Evolutionary conservation across 1,284 basidiomycete species (phyloP).

Genomic region (Austroboletus rostrupii): DNA sequence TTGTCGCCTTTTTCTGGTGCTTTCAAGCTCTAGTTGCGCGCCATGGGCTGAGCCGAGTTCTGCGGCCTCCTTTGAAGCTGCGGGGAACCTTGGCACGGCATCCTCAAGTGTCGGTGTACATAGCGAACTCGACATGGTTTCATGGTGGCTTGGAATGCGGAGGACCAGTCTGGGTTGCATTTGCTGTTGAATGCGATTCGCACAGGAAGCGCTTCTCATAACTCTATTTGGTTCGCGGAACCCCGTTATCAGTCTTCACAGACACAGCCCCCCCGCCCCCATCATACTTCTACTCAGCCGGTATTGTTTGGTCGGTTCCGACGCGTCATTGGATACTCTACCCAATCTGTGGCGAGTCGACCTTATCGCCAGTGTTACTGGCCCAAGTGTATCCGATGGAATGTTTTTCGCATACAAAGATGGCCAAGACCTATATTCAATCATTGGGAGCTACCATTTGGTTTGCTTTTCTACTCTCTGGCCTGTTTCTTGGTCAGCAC

Average conservation of each 20-base stretch:
- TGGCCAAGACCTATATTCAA: constrained; percentile 28
- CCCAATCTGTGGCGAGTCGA: constrained; percentile 9
- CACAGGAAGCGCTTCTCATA: constrained; percentile 25
- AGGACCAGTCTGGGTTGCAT: constrained; percentile 17
- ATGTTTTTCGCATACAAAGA: constrained; percentile 1
- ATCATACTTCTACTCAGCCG: constrained; percentile 17
- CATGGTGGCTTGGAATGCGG: constrained; percentile 28
- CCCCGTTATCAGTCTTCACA: constrained; percentile 17
- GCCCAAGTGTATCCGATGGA: constrained; percentile 2
- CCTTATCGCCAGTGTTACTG: constrained; percentile 4
- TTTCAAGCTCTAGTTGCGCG: constrained; percentile 29
- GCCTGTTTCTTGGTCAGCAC: constrained; percentile 17
- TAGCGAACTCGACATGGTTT: constrained; percentile 34
- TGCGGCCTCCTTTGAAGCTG: constrained; percentile 4
- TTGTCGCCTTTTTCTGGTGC: constrained; percentile 22
- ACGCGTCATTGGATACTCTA: constrained; percentile 6
- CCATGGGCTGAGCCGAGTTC: constrained; percentile 26
- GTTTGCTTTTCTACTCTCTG: constrained; percentile 15
- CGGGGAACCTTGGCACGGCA: constrained; percentile 13
- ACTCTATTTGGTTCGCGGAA: constrained; percentile 12
- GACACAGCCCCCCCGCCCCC: constrained; percentile 24
- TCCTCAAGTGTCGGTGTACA: constrained; percentile 23
- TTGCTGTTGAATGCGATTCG: constrained; percentile 28
- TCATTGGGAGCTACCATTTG: constrained; percentile 8
- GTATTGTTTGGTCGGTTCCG: constrained; percentile 18